Evolutionary conservation across 2,329 filamentous ascomycete species (phyloP), one percentile per base, ranked within the genome.

Genomic region (Cercospora sp.): DNA sequence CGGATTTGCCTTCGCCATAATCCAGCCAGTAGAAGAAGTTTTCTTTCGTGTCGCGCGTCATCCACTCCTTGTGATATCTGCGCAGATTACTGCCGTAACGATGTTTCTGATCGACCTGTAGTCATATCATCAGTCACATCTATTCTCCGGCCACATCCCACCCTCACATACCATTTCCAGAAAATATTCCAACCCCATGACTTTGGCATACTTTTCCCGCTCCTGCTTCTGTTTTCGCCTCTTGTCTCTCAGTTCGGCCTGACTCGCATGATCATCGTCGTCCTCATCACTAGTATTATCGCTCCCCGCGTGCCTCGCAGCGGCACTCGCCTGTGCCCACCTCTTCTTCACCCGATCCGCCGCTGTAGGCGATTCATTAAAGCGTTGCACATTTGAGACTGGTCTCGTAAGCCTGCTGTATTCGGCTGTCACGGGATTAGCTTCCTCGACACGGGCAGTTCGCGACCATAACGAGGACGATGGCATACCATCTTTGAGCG

Each of bases 21-120:
- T 97, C 94, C 1, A 97, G 84, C 93, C 94, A 97, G 80, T 93
- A 94, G 78, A 97, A 97, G 84, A 94, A 97, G 76, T 95, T 97
- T 77, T 97, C 90, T 4, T 88, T 87, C 0, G 92, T 94, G 30
- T 91, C 84, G 1, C 88, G 83, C 68, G 86, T 87, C 78, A 93
- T 93, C 94, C 94, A 97, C 71, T 91, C 88, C 68, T 88, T 87
- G 75, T 97, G 94, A 74, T 97, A 97, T 33, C 87, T 86, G 33
- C 91, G 85, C 61, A 97, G 80, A 73, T 95, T 96, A 64, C 89
- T 90, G 3, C 93, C 94, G 75, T 97, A 96, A 3, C 93, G 88
- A 77, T 97, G 93, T 78, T 96, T 94, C 58, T 89, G 81, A 68
- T 79, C 78, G 9, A 79, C 59, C 59, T 61, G 36, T 13, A 23